phyloP scores from a whole-genome alignment of 2,329 filamentous ascomycete genomes.

The Penicillium corylophilum region DNA sequence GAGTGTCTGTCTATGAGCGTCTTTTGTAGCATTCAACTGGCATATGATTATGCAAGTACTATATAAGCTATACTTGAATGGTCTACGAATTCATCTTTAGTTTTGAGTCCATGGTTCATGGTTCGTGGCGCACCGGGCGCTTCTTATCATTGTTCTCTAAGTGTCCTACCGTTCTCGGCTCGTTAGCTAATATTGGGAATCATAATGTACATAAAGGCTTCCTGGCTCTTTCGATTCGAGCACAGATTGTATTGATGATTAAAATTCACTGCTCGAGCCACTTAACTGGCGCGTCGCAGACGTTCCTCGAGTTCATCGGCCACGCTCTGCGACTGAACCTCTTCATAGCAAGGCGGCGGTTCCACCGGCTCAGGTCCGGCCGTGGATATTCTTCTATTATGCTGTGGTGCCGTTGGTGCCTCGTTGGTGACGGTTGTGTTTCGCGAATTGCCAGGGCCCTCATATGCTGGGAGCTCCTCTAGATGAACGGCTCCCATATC shows the following conservation, averaged over 20 bases:
- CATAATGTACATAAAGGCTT: slow-evolving; percentile 18
- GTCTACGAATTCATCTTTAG: no score
- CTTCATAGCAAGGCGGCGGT: slow-evolving; percentile 87
- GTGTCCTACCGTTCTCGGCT: slow-evolving; percentile 3
- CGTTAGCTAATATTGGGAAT: slow-evolving; percentile 12
- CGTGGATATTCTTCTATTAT: slow-evolving; percentile 24
- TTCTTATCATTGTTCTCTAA: slow-evolving; percentile 6
- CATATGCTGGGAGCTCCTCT: slow-evolving; percentile 86
- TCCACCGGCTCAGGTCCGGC: slow-evolving; percentile 56
- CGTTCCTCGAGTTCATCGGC: slow-evolving; percentile 69
- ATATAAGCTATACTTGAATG: no score
- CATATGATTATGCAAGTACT: no score
- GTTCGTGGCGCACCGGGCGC: slow-evolving; percentile 1
- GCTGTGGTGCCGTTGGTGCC: slow-evolving; percentile 11
- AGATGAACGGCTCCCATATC: slow-evolving; percentile 68
- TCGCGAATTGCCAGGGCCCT: slow-evolving; percentile 53
- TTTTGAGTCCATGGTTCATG: not conserved
- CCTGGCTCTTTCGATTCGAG: not conserved
- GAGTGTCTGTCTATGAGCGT: not conserved
- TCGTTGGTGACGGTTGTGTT: slow-evolving; percentile 4
- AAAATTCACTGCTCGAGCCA: not conserved
- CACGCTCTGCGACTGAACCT: slow-evolving; percentile 79
- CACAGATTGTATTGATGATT: not conserved
- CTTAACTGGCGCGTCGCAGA: slow-evolving; percentile 35
- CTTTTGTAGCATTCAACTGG: not conserved